Percentiles rank a stretch among this genome's conserved stretches.
Conservation (phyloP, 2,329 filamentous ascomycete species). For the Rutstroemia sp. region DNA sequence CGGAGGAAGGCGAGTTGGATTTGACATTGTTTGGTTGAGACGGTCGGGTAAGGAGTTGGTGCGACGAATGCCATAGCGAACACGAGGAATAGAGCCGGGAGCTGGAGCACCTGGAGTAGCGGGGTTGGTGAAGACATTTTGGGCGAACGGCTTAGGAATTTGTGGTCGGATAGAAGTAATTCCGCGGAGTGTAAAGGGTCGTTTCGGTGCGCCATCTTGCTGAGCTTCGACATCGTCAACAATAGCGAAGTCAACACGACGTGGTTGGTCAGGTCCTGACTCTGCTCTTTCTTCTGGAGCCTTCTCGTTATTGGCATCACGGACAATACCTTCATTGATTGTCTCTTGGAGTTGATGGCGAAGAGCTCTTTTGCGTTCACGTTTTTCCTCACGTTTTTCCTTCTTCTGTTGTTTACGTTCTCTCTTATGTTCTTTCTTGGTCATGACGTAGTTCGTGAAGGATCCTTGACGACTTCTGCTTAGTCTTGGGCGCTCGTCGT, state of each 20-base stretch:
- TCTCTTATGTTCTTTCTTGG: slow-evolving; percentile 32
- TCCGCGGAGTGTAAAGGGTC: slow-evolving; percentile 49
- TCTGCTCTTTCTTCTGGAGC: neutral
- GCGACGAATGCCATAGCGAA: slow-evolving; percentile 59
- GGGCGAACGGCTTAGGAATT: slow-evolving; percentile 59
- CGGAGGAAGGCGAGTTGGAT: slow-evolving; percentile 2
- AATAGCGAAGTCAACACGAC: slow-evolving; percentile 52
- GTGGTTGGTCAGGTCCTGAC: slow-evolving; percentile 34
- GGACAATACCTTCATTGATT: slow-evolving; percentile 16
- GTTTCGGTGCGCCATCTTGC: slow-evolving; percentile 24
- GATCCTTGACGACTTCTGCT: slow-evolving; percentile 23
- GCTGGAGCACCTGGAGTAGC: slow-evolving; percentile 24
- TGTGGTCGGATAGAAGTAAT: slow-evolving; percentile 52
- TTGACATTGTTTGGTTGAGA: slow-evolving; percentile 38
- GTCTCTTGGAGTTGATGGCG: slow-evolving; percentile 19
- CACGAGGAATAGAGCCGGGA: slow-evolving; percentile 44
- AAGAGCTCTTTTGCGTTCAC: slow-evolving; percentile 18
- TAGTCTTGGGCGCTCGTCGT: slow-evolving; percentile 34
- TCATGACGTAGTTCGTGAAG: slow-evolving; percentile 15
- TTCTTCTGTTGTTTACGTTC: slow-evolving; percentile 33
- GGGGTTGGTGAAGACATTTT: slow-evolving; percentile 55
- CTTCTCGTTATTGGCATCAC: slow-evolving; percentile 17
- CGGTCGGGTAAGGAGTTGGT: slow-evolving; percentile 69
- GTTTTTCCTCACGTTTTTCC: slow-evolving; percentile 17
- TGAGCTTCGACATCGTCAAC: slow-evolving; percentile 24